These are phyloP conservation scores for Hydnomerulius pinastri DNA, from an alignment of 768 basidiomycete species.

Conservation along the genomic window DNA sequence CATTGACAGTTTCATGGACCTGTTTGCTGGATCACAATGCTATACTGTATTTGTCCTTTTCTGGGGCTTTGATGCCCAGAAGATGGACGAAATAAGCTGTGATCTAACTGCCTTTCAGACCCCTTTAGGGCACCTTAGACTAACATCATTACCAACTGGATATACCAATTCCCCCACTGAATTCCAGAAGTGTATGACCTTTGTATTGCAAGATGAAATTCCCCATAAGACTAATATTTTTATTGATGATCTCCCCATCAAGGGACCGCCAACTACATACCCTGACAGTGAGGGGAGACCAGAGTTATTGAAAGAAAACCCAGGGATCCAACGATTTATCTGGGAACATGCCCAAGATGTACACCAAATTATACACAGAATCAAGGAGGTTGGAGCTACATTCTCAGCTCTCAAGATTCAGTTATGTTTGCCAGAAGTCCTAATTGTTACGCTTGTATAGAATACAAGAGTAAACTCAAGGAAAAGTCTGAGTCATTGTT, in stretches of 20 bases:
- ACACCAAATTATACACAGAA: constrained; percentile 19
- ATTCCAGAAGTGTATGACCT: constrained; percentile 20
- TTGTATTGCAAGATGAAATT: constrained; percentile 25
- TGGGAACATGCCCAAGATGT: constrained; percentile 20
- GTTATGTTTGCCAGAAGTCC: constrained; percentile 1
- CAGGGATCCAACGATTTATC: constrained; percentile 15
- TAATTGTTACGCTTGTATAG: too few species aligned
- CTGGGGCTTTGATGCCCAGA: constrained; percentile 14
- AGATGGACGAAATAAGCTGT: constrained; percentile 3
- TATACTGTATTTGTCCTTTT: constrained; percentile 16
- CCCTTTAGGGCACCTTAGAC: constrained; percentile 9
- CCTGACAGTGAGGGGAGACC: neutral
- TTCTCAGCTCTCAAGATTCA: constrained; percentile 19
- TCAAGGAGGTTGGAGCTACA: constrained; percentile 11
- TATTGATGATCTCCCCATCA: constrained; percentile 26
- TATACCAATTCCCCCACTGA: constrained; percentile 18
- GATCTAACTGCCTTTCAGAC: constrained; percentile 21
- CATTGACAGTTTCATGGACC: neutral
- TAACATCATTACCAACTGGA: constrained; percentile 10
- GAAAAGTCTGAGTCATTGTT: too few species aligned
- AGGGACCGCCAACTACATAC: constrained; percentile 17
- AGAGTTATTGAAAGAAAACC: constrained; percentile 2
- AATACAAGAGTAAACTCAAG: too few species aligned
- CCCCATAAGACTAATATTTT: constrained; percentile 16
- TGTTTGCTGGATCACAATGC: constrained; percentile 13